phyloP scores from a whole-genome alignment of 257 asterid species.

The Catharanthus roseus region DNA sequence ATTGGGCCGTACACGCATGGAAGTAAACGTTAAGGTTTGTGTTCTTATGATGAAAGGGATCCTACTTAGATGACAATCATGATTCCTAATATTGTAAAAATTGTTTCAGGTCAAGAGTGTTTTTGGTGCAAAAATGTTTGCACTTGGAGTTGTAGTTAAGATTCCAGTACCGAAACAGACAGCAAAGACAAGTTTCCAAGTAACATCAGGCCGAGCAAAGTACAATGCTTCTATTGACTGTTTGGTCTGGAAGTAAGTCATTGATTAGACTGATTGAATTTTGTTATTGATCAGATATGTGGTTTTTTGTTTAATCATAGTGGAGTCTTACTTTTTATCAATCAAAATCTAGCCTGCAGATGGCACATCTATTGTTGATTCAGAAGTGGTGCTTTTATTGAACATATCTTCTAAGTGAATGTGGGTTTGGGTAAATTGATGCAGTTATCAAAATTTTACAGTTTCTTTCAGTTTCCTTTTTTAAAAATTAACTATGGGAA shows the following conservation, averaged over 20 bases:
- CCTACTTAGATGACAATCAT: neutral
- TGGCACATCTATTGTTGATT: neutral
- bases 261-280: neutral
- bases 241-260: slow-evolving; percentile 98
- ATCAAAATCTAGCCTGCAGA: neutral
- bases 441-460: too few relatives aligned
- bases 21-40: slow-evolving; percentile 97
- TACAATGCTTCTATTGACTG: slow-evolving; percentile 93
- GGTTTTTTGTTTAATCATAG: neutral
- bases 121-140: slow-evolving; percentile 99
- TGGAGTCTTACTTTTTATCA: neutral
- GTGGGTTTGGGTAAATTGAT: neutral
- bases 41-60: slow-evolving; percentile 16
- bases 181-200: slow-evolving; percentile 97
- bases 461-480: neutral
- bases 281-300: neutral
- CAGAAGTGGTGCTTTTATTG: neutral
- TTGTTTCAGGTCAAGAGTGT: slow-evolving; percentile 91
- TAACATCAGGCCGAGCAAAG: slow-evolving; percentile 95
- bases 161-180: slow-evolving; percentile 99
- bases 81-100: neutral
- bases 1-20: slow-evolving; percentile 99
- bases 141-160: slow-evolving; percentile 95
- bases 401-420: neutral
- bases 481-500: neutral